Base-by-base conservation (phyloP, 148 eudicot genomes). In the Rhododendron vialii region DNA sequence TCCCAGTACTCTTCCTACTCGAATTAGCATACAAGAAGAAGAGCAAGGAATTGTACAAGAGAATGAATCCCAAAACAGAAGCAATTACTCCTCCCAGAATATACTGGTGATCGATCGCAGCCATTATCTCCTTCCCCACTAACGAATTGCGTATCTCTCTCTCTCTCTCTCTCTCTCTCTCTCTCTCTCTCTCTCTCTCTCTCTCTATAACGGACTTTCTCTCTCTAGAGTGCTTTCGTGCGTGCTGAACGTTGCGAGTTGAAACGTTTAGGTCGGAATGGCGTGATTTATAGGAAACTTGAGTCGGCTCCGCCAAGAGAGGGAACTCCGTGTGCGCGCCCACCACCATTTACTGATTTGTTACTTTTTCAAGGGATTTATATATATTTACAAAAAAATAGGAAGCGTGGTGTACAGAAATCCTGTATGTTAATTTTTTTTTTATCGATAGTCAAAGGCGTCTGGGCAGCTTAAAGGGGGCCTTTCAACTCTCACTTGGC, bases 71-170 rank as follows among this genome's bases (percentile, higher is more conserved):
- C 7, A 84, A 24, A 26, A 84, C 33, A 11, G 67, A 84, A 12
- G 81, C 81, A 53, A 84, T 10, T 57, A 84, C 28, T 50, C 55
- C 80, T 5, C 86, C 85, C 1, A 71, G 8, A 71, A 83, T 35
- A 48, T 28, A 83, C 33, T 38, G 51, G 18, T 14, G 12, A n/a
- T 82, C 75, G 20, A 82, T 43, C 78, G 47, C 11, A n/a, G 30
- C 61, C 73, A 33, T 53, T 14, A 53, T 80, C 65, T 33, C 30
- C 67, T 2, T 47, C 84, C 20, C 71, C 83, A 36, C 51, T 17
- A 35, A 35, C n/a, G 47, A 57, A 26, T 57, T 71, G 22, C 67
- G 83, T 48, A 15, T 48, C 41, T 47, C 12, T 7, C 53, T 38
- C 61, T 55, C 30, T 59, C 74, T 38, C 33, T 57, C 30, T 50